Conservation (phyloP, 1,139 yeast species). For the Debaryomyces singareniensis region DNA sequence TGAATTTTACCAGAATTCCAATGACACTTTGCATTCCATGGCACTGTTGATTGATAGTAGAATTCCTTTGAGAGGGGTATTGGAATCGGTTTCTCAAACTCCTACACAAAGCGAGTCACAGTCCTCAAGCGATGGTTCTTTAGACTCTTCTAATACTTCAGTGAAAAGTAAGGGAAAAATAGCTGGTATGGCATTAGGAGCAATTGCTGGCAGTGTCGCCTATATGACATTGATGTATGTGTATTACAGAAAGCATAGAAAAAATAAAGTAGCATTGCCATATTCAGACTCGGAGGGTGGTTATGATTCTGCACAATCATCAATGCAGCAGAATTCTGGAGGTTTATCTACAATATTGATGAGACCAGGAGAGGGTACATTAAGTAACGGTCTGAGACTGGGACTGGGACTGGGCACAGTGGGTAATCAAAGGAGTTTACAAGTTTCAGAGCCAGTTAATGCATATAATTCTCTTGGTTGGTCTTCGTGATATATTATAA, state of each 20-base stretch:
- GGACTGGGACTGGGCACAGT: conserved; percentile 12
- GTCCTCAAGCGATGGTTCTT: conserved; percentile 30
- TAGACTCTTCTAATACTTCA: conserved; percentile 23
- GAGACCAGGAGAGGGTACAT: conserved; percentile 15
- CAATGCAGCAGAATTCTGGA: conserved; percentile 13
- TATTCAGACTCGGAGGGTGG: conserved; percentile 38
- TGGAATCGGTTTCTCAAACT: conserved; percentile 14
- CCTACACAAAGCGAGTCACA: conserved; percentile 11
- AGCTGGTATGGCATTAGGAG: conserved; percentile 59
- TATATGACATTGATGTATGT: conserved; percentile 50
- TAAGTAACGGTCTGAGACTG: conserved; percentile 1
- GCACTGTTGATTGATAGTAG: conserved; percentile 56
- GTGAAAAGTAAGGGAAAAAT: conserved; percentile 33
- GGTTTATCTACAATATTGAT: conserved; percentile 28
- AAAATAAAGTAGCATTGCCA: conserved; percentile 34
- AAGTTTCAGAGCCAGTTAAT: conserved; percentile 40
- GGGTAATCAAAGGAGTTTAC: conserved; percentile 16
- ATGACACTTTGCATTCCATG: conserved; percentile 39
- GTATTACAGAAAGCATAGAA: conserved; percentile 34
- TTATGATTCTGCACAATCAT: conserved; percentile 16
- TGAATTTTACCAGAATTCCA: conserved; percentile 43
- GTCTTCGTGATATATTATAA: conserved; percentile 13
- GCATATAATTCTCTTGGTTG: conserved; percentile 44
- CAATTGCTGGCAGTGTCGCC: conserved; percentile 57
- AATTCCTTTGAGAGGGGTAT: conserved; percentile 55